These are phyloP conservation scores for Amanita muscaria DNA, from an alignment of 768 basidiomycete genomes.

Conservation along the genomic window DNA sequence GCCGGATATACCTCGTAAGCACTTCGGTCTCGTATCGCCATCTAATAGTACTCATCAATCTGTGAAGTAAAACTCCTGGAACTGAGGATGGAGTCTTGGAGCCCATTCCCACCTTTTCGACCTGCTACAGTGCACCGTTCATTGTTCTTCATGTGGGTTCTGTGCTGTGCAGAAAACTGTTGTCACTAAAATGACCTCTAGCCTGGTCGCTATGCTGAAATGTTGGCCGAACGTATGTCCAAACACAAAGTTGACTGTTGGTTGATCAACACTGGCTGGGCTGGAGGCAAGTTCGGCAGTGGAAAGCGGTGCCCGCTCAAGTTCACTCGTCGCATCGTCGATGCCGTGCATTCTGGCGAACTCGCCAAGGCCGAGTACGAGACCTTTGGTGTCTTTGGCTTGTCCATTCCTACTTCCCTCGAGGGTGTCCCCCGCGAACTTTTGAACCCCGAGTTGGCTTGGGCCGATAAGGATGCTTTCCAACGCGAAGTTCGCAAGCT, in stretches of 20 bases:
- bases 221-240: conserved; percentile 93
- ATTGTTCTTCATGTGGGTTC: conserved; percentile 82
- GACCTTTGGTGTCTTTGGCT: conserved; percentile 74
- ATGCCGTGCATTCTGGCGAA: conserved; percentile 91
- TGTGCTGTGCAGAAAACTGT: background rate
- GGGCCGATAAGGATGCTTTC: conserved; percentile 87
- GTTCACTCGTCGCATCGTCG: conserved; percentile 92
- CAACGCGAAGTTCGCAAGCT: conserved; percentile 82
- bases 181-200: conserved; percentile 17
- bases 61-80: conserved; percentile 90
- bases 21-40: background rate
- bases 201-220: conserved; percentile 92
- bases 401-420: conserved; percentile 74
- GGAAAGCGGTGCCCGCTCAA: conserved; percentile 96
- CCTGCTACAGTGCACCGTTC: conserved; percentile 99
- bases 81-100: conserved; percentile 98
- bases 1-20: conserved; percentile 90
- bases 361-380: conserved; percentile 84
- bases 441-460: conserved; percentile 81
- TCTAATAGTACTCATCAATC: conserved; percentile 12
- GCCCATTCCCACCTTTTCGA: conserved; percentile 98
- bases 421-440: conserved; percentile 87
- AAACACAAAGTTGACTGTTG: conserved; percentile 88
- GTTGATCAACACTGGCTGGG: conserved; percentile 99
- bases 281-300: conserved; percentile 83